These are phyloP conservation scores for Leucosporidium scottii DNA, from an alignment of 768 basidiomycete genomes.

Conservation along the genomic window DNA sequence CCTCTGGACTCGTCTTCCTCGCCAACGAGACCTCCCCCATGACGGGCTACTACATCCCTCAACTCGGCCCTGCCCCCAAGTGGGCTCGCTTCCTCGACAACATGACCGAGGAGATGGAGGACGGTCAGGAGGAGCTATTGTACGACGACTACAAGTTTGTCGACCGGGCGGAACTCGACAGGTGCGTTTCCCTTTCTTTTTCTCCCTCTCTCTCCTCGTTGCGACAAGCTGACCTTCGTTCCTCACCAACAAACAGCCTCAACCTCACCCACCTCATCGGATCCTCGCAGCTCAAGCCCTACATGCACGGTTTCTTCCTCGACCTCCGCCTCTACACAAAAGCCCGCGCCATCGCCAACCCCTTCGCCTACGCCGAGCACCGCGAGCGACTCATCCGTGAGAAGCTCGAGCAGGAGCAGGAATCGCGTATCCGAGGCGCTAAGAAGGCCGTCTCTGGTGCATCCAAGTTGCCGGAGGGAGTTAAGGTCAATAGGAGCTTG, in stretches of 20 bases:
- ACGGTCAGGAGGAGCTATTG: constrained; percentile 65
- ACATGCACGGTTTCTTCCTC: constrained; percentile 99
- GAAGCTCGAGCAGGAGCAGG: constrained; percentile 87
- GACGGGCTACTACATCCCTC: constrained; percentile 89
- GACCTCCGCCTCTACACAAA: constrained; percentile 93
- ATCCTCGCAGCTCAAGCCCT: constrained; percentile 90
- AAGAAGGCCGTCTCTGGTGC: constrained; percentile 44
- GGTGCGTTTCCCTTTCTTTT: constrained; percentile 50
- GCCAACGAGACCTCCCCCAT: constrained; percentile 97
- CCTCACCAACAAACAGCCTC: constrained; percentile 50
- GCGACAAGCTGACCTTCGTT: background rate
- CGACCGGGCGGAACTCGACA: constrained; percentile 73
- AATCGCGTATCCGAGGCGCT: constrained; percentile 78
- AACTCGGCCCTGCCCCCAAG: constrained; percentile 88
- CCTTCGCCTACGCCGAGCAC: constrained; percentile 89
- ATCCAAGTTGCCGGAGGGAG: constrained; percentile 38
- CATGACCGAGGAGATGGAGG: constrained; percentile 91
- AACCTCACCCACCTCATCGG: constrained; percentile 93
- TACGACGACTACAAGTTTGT: constrained; percentile 99
- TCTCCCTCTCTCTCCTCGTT: background rate
- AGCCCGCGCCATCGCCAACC: constrained; percentile 90
- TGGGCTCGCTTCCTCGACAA: constrained; percentile 99
- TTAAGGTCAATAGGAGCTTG: constrained; percentile 74
- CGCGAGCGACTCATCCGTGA: constrained; percentile 78
- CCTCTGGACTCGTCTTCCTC: constrained; percentile 78